Conservation (phyloP, 78 protist genomes). For the Andalucia godoyi region DNA sequence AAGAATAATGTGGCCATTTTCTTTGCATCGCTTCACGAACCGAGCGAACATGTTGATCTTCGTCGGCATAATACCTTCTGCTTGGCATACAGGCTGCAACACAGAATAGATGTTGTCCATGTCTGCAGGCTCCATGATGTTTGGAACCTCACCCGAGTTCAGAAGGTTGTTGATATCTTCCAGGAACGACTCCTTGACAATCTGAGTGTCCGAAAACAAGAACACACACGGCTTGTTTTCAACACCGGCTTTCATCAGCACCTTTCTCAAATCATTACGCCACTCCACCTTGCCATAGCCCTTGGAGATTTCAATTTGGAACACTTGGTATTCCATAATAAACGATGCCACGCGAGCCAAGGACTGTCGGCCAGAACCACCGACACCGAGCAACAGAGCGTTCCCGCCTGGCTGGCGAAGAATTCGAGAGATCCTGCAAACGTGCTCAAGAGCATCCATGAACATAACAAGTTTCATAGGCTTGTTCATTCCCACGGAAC, state of each 20-base stretch:
- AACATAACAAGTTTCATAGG: conserved; percentile 75
- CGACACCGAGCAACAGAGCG: conserved; percentile 84
- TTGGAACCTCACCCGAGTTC: conserved; percentile 81
- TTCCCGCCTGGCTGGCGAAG: conserved; percentile 76
- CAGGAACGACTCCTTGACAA: conserved; percentile 55
- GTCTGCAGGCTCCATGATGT: conserved; percentile 49
- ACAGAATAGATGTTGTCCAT: conserved; percentile 30
- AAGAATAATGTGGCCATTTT: conserved; percentile 60
- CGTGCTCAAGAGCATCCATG: conserved; percentile 66
- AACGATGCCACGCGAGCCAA: conserved; percentile 76
- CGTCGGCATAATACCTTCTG: conserved; percentile 27
- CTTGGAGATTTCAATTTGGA: conserved; percentile 46
- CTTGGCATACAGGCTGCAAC: conserved; percentile 30
- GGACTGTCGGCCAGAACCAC: conserved; percentile 82
- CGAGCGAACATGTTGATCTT: conserved; percentile 18
- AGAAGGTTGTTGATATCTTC: conserved; percentile 80
- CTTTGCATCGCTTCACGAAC: conserved; percentile 39
- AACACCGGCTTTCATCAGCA: conserved; percentile 42
- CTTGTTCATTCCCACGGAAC: background rate
- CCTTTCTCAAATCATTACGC: conserved; percentile 47
- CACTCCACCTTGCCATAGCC: conserved; percentile 52
- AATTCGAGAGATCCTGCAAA: conserved; percentile 59
- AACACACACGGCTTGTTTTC: conserved; percentile 49
- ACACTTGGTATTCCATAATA: conserved; percentile 38
- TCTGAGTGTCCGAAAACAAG: conserved; percentile 79